Conservation (phyloP, 2,329 filamentous ascomycete genomes). For the Paecilomyces sp. region DNA sequence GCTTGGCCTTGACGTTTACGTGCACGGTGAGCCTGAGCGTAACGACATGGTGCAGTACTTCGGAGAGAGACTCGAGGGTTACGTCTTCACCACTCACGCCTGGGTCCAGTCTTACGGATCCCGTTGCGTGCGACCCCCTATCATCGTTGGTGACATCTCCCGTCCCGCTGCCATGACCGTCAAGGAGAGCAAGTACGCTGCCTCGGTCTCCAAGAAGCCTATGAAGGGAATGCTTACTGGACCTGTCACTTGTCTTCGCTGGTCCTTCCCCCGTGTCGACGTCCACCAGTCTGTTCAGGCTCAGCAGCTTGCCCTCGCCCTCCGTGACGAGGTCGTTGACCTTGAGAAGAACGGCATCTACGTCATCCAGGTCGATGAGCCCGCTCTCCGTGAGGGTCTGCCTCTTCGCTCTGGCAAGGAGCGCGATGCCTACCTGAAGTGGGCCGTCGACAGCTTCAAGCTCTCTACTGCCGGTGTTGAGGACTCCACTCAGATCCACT, state of each 20-base stretch:
- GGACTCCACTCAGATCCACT: conserved; percentile 98
- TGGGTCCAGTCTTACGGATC: conserved; percentile 99
- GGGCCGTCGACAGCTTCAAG: conserved; percentile 98
- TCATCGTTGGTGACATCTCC: conserved; percentile 97
- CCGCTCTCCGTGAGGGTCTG: conserved; percentile 97
- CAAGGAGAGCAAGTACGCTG: conserved; percentile 99
- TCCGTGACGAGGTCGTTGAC: conserved; percentile 96
- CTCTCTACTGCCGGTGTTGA: conserved; percentile 87
- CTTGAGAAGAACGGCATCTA: conserved; percentile 94
- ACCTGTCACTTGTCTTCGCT: conserved; percentile 95
- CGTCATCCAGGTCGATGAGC: conserved; percentile 99
- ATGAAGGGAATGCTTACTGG: conserved; percentile 99
- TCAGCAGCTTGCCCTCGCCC: conserved; percentile 95
- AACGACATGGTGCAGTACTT: conserved; percentile 99
- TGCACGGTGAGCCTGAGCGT: conserved; percentile 98
- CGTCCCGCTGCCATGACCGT: conserved; percentile 97
- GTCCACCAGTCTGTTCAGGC: conserved; percentile 99
- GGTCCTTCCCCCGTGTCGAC: conserved; percentile 99
- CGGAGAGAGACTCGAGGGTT: conserved; percentile 92
- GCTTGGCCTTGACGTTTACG: conserved; percentile 92
- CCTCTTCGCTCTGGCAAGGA: conserved; percentile 89
- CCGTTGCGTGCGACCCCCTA: conserved; percentile 94
- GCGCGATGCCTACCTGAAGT: conserved; percentile 92
- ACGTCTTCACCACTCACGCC: conserved; percentile 97
- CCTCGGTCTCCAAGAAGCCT: conserved; percentile 92